Evolutionary conservation across 495 filamentous ascomycete species (phyloP), one percentile per base, ranked within the genome.

Genomic region (Aspergillus saccharolyticus): DNA sequence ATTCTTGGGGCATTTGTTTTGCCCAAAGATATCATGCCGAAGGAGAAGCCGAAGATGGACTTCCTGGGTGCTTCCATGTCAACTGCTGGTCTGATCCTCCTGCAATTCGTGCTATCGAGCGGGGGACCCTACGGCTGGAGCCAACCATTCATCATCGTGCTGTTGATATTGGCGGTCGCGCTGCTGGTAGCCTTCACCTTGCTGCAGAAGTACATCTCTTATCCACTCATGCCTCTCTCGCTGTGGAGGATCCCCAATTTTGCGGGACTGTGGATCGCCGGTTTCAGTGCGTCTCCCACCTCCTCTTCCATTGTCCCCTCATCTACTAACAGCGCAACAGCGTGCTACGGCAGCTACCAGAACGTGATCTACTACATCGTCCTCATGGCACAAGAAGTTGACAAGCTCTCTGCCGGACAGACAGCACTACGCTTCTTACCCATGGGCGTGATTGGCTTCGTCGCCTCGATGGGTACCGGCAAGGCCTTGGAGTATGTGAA

Each of bases 121-220:
- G 70, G 70, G 0, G 68, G 70, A 46, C 53, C 56, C 5, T 73
- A 74, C n/a, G 79, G 79, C 22, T 82, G 80, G 79, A 56, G 59
- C 6, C 64, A 57, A 5, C 72, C 78, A 0, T 80, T 81, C 54
- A 70, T 78, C 52, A 73, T 77, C 48, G 70, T 67, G 7, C 69
- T 81, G 0, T 58, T 82, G 18, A 63, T 79, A 43, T 28, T 76
- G 1, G 70, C 77, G 1, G 53, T 79, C 33, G 56, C 62, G 9
- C 64, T 76, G 19, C 69, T 81, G 20, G 63, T 62, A 19, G 71
- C 58, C 6, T 82, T 82, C 52, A 57, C 61, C 6, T 9, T 74
- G 20, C 47, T 64, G 20, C 65, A 73, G 55, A 70, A 68, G 17
- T 71, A 66, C 54, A 67, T 71, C 58, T 60, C 60, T 12, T 67